Conservation (phyloP, 805 yeast species). For the Cyberlindnera saturnus region DNA sequence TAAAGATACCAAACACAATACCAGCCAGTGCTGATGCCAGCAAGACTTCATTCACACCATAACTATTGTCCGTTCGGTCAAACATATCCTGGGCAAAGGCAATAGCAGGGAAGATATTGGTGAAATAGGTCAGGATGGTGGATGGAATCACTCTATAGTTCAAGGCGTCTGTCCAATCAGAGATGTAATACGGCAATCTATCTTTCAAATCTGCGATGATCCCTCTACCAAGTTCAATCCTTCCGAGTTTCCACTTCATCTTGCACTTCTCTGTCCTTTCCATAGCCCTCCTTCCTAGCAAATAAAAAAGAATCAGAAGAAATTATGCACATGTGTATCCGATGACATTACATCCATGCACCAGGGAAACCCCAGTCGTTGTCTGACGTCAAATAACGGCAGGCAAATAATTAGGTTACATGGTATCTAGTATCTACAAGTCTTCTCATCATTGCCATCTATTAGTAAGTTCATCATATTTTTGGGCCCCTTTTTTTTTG, state of each 20-base stretch:
- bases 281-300: not conserved
- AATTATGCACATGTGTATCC: no score
- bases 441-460: not conserved
- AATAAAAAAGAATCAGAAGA: not conserved
- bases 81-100: constrained; percentile 98
- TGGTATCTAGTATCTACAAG: no score
- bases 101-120: constrained; percentile 85
- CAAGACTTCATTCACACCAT: constrained; percentile 88
- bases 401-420: no score
- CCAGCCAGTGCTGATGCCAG: constrained; percentile 86
- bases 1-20: constrained; percentile 73
- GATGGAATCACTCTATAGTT: constrained; percentile 87
- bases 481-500: not conserved
- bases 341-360: no score
- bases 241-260: not conserved
- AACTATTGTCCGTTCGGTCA: constrained; percentile 78
- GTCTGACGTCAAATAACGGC: no score
- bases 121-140: constrained; percentile 76
- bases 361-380: no score
- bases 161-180: constrained; percentile 80
- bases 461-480: not conserved
- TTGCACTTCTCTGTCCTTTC: not conserved
- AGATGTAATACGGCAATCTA: constrained; percentile 53
- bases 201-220: constrained; percentile 31
- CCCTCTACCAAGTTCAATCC: constrained; percentile 25